phyloP scores from a whole-genome alignment of 1,284 basidiomycete species.

The Cystobasidium slooffiae region DNA sequence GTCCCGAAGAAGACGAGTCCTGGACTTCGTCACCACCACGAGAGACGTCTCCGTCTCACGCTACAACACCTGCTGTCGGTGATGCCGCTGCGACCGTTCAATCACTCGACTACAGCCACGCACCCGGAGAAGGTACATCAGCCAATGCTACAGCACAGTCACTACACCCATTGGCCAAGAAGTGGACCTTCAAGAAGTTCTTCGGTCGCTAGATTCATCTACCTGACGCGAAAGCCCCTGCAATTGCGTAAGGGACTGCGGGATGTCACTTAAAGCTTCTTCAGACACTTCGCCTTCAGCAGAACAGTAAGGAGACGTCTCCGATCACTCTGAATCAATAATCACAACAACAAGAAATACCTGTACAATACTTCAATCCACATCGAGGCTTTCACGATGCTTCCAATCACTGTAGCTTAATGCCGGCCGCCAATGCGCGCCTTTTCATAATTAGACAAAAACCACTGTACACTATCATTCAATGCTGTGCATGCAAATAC shows the following conservation, averaged over 20 bases:
- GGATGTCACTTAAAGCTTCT: too few species aligned
- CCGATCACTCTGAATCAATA: too few species aligned
- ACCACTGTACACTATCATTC: constrained; percentile 74
- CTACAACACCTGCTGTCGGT: too few species aligned
- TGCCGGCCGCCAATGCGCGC: constrained; percentile 64
- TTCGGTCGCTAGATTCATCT: neutral
- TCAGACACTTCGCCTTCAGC: too few species aligned
- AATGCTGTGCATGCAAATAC: constrained; percentile 62
- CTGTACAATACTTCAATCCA: neutral
- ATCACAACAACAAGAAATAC: neutral
- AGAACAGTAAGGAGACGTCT: too few species aligned
- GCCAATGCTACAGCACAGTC: too few species aligned
- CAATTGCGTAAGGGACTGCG: neutral
- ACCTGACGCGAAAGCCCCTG: neutral
- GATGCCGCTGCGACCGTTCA: too few species aligned
- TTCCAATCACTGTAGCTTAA: constrained; percentile 15
- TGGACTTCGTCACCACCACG: constrained; percentile 1
- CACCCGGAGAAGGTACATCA: neutral
- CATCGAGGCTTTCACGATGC: neutral
- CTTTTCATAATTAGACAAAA: constrained; percentile 71
- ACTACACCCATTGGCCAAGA: neutral
- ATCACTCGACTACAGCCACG: neutral
- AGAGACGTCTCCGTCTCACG: too few species aligned
- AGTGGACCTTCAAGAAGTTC: constrained; percentile 29
- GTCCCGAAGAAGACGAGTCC: neutral